Base-by-base conservation (phyloP, 2,329 filamentous ascomycete genomes). In the Clathrospora elynae region DNA sequence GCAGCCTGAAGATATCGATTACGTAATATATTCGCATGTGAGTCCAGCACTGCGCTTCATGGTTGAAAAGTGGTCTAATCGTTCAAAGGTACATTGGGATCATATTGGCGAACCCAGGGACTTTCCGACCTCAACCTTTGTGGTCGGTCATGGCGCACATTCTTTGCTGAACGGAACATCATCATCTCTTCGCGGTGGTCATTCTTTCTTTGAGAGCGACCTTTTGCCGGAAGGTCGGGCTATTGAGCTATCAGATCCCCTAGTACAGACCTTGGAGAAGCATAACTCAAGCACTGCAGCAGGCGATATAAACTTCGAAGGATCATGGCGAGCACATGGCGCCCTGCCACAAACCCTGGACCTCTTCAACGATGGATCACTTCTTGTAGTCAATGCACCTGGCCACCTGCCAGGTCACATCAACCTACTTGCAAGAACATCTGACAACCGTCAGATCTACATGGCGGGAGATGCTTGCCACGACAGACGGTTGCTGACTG, bases 391-490 rank as follows among this genome's bases (percentile, higher is more conserved):
- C 10, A 70, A 80, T 49, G 72, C 73, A 0, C 79, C 78, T 0
- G 79, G 79, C 0, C 79, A 81, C 57, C 55, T 81, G 0, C 72
- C 74, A 1, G 79, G 78, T 0, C 78, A 81, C 46, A 63, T 81
- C 6, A 81, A 80, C 39, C 53, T 81, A 0, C 70, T 81, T 0
- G 74, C 70, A 6, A 68, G 73, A 0, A 67, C 70, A 0, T 67
- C 64, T 0, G 42, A 61, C 2, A 46, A 53, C 10, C 68, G 70
- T 12, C 75, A 73, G 57, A 58, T 79, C 1, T 78, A 76, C 49
- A 70, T 82, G 1, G 76, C 70, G 6, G 79, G 78, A 2, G 79
- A 83, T 59, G 73, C 75, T 12, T 82, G 76, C 44, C 80, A 83
- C 49, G 78, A 82, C 49, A 63, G 67, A 0, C 62, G 79, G 18